Conservation (phyloP, 2,329 filamentous ascomycete species). For the Pseudogymnoascus sp. region DNA sequence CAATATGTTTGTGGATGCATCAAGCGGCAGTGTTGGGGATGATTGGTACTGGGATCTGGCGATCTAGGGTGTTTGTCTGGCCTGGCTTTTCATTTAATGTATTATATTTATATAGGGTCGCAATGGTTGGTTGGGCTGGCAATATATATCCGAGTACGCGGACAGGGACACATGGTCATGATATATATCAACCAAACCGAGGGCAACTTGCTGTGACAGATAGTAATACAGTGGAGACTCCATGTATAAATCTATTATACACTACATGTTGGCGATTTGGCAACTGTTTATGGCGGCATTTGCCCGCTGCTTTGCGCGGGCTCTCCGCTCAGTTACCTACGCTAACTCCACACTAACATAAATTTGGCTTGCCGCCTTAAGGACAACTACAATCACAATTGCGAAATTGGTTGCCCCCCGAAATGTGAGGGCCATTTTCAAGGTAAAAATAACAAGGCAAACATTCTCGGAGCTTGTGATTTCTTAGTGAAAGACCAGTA, state of each 20-base stretch:
- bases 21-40: constrained; percentile 6
- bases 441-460: background rate
- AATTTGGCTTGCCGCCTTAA: background rate
- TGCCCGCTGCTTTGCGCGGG: background rate
- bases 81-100: constrained; percentile 8
- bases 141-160: constrained; percentile 7
- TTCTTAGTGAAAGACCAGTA: too few relatives aligned
- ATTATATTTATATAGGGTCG: constrained; percentile 11
- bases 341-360: background rate
- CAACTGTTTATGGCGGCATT: background rate
- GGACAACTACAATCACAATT: background rate
- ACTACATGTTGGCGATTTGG: background rate
- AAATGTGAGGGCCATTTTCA: background rate
- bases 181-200: background rate
- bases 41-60: constrained; percentile 5
- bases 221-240: background rate
- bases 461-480: background rate
- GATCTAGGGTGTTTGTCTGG: constrained; percentile 4
- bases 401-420: background rate
- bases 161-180: constrained; percentile 3
- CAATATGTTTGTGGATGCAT: constrained; percentile 2
- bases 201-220: background rate
- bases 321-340: background rate
- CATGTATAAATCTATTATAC: background rate
- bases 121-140: background rate